phyloP scores from a whole-genome alignment of 2,329 filamentous ascomycete genomes.

The Diplodia seriata region DNA sequence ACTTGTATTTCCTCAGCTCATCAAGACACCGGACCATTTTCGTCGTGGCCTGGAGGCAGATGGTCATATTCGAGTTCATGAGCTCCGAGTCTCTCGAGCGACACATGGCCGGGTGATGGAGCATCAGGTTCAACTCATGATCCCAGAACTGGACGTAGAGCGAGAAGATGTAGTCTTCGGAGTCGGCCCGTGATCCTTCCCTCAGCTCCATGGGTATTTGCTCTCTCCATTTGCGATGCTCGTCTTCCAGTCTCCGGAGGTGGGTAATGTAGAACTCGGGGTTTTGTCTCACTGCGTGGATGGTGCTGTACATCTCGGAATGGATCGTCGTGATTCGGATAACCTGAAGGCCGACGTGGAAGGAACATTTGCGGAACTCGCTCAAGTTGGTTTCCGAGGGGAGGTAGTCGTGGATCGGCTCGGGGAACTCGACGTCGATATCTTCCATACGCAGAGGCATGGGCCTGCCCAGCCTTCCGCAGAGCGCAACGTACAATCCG shows the following conservation, averaged over 20 bases:
- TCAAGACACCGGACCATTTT: constrained; percentile 68
- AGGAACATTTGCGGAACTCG: constrained; percentile 66
- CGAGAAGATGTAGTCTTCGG: constrained; percentile 57
- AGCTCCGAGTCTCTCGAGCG: constrained; percentile 64
- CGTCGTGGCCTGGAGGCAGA: constrained; percentile 70
- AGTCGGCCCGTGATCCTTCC: constrained; percentile 53
- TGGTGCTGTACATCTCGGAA: constrained; percentile 75
- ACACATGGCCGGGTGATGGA: constrained; percentile 62
- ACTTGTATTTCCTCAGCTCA: constrained; percentile 68
- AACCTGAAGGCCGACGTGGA: constrained; percentile 69
- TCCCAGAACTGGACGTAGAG: constrained; percentile 58
- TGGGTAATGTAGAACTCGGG: constrained; percentile 68
- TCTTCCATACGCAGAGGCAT: constrained; percentile 77
- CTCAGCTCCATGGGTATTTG: constrained; percentile 68
- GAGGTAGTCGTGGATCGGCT: constrained; percentile 73
- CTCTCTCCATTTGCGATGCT: constrained; percentile 68
- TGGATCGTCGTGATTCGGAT: constrained; percentile 71
- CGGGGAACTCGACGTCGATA: constrained; percentile 79
- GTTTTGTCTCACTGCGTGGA: constrained; percentile 74
- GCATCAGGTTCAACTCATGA: constrained; percentile 57
- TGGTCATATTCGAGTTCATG: constrained; percentile 59
- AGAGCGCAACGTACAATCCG: constrained; percentile 70
- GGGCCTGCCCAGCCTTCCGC: constrained; percentile 77
- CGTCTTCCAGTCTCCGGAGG: constrained; percentile 70
- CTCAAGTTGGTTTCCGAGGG: constrained; percentile 58